Evolutionary conservation across 2,329 filamentous ascomycete species (phyloP).

Genomic region (Talaromyces sp.): DNA sequence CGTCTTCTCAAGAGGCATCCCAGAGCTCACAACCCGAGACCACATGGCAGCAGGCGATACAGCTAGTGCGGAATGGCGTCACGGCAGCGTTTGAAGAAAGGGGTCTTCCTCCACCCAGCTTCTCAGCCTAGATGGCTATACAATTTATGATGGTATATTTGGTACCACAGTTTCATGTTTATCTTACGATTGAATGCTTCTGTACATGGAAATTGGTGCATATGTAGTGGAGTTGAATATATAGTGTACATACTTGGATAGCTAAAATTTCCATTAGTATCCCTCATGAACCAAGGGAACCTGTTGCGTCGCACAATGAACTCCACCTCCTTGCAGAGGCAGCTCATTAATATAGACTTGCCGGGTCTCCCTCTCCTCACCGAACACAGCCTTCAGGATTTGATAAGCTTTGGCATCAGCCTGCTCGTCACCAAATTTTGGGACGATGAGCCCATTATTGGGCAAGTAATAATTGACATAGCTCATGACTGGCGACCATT

Average conservation of each 20-base stretch:
- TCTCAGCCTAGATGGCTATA: conserved; percentile 16
- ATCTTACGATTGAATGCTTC: not conserved
- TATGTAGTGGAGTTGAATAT: not conserved
- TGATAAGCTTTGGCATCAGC: conserved; percentile 20
- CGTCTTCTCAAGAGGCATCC: not conserved
- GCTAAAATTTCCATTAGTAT: not conserved
- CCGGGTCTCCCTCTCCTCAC: conserved; percentile 18
- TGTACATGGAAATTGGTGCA: not conserved
- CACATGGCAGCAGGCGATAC: conserved; percentile 34
- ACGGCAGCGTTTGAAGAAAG: conserved; percentile 38
- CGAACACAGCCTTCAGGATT: conserved; percentile 19
- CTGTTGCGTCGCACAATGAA: conserved; percentile 29
- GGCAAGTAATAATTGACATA: conserved; percentile 29
- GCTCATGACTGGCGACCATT: conserved; percentile 16
- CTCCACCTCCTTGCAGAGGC: conserved; percentile 24
- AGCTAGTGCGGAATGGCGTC: conserved; percentile 38
- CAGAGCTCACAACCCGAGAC: conserved; percentile 16
- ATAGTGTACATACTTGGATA: not conserved
- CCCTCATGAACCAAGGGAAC: conserved; percentile 10
- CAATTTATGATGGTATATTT: not conserved
- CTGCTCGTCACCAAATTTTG: conserved; percentile 21
- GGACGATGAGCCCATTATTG: conserved; percentile 24
- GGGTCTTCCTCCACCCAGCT: conserved; percentile 42
- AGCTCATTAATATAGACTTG: conserved; percentile 24
- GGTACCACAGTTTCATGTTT: not conserved